These are phyloP conservation scores for Geranium brycei DNA, from an alignment of 345 rosid species.

Conservation along the genomic window DNA sequence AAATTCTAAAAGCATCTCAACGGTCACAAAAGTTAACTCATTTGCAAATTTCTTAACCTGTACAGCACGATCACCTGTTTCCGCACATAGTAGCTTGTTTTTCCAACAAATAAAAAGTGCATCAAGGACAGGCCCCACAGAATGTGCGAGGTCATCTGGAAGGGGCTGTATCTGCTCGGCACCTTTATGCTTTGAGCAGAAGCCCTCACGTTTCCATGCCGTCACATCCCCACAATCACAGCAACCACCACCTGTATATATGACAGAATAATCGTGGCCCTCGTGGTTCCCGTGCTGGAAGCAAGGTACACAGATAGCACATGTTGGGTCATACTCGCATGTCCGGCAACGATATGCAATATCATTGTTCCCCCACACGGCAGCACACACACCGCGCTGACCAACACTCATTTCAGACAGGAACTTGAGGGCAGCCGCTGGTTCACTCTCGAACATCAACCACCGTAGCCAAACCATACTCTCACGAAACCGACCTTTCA, in stretches of 20 bases:
- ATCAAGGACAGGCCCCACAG: slow-evolving; percentile 71
- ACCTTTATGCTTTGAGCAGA: slow-evolving; percentile 88
- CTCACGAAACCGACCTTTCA: slow-evolving; percentile 39
- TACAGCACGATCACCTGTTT: slow-evolving; percentile 19
- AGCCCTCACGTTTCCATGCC: slow-evolving; percentile 90
- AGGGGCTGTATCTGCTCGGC: slow-evolving; percentile 85
- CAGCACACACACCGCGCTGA: slow-evolving; percentile 83
- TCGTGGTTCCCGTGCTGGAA: slow-evolving; percentile 69
- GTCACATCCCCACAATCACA: slow-evolving; percentile 98
- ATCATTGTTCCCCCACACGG: slow-evolving; percentile 90
- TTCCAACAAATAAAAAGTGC: slow-evolving; percentile 51
- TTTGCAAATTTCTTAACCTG: slow-evolving; percentile 33
- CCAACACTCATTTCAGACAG: slow-evolving; percentile 36
- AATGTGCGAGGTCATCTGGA: slow-evolving; percentile 43
- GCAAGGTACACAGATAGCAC: slow-evolving; percentile 93
- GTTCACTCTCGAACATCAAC: slow-evolving; percentile 74
- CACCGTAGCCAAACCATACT: slow-evolving; percentile 67
- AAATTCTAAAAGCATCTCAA: slow-evolving; percentile 77
- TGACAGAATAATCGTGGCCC: slow-evolving; percentile 65
- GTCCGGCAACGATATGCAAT: slow-evolving; percentile 81
- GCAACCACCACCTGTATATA: slow-evolving; percentile 84
- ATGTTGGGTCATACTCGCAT: slow-evolving; percentile 78
- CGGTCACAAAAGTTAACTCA: slow-evolving; percentile 52
- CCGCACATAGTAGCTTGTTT: slow-evolving; percentile 40
- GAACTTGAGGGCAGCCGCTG: slow-evolving; percentile 31